Percentiles rank a stretch among this genome's conserved stretches.
These are phyloP conservation scores for Croton setiger DNA, from an alignment of 441 rosid genomes.

Conservation along the genomic window DNA sequence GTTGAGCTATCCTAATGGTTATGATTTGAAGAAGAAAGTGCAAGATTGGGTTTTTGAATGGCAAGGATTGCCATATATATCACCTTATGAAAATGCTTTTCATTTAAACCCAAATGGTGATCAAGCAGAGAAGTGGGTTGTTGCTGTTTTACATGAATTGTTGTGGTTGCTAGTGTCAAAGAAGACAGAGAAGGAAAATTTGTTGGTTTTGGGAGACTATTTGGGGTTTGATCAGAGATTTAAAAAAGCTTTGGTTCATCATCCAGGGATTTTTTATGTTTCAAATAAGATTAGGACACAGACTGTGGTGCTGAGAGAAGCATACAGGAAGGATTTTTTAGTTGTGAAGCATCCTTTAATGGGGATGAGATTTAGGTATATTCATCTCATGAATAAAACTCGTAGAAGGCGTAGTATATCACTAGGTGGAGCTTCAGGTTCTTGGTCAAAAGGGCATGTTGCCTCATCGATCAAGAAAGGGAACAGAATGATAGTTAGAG, in stretches of 20 bases:
- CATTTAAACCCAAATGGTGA: conserved; percentile 58
- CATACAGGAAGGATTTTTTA: conserved; percentile 64
- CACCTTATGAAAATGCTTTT: conserved; percentile 76
- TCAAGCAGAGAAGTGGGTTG: conserved; percentile 79
- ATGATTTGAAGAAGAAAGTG: conserved; percentile 50
- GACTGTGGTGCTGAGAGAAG: conserved; percentile 76
- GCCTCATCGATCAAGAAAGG: not conserved
- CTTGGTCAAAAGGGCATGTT: conserved; percentile 17
- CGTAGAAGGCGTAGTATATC: conserved; percentile 25
- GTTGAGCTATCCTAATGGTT: conserved; percentile 68
- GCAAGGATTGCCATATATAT: conserved; percentile 77
- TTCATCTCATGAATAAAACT: conserved; percentile 60
- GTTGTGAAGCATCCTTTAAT: conserved; percentile 62
- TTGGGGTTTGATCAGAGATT: conserved; percentile 61
- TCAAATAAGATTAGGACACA: conserved; percentile 79
- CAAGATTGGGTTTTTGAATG: conserved; percentile 68
- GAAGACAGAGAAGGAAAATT: conserved; percentile 68
- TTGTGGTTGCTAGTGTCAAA: conserved; percentile 57
- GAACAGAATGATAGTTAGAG: not conserved
- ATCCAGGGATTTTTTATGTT: conserved; percentile 77
- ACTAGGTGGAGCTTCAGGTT: conserved; percentile 16
- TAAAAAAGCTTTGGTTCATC: conserved; percentile 58
- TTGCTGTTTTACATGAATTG: conserved; percentile 73
- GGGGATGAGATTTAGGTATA: conserved; percentile 78
- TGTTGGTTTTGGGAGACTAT: conserved; percentile 61